phyloP scores from a whole-genome alignment of 805 yeast species.

The Pichia occidentalis region DNA sequence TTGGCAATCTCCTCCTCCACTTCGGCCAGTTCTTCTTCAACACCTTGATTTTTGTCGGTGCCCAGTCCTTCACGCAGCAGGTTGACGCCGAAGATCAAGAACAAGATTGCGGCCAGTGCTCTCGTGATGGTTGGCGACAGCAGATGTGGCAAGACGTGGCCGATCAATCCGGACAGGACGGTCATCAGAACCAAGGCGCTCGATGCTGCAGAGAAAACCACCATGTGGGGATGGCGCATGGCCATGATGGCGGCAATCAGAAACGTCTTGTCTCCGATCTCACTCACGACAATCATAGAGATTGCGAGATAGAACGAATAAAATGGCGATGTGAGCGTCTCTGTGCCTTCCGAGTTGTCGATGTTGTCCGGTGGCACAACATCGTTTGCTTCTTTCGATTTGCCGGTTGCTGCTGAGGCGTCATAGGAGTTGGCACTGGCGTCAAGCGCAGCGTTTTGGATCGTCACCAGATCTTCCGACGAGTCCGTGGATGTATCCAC shows the following conservation, averaged over 20 bases:
- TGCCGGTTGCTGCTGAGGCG: not conserved
- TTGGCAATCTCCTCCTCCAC: slow-evolving; percentile 89
- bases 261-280: slow-evolving; percentile 96
- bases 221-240: slow-evolving; percentile 77
- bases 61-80: slow-evolving; percentile 73
- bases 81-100: slow-evolving; percentile 74
- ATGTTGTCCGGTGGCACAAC: not conserved
- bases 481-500: slow-evolving; percentile 7
- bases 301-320: slow-evolving; percentile 66
- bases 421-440: not conserved
- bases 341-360: not conserved
- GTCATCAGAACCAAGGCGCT: slow-evolving; percentile 87
- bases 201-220: slow-evolving; percentile 88
- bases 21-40: slow-evolving; percentile 92
- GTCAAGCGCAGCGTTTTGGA: slow-evolving; percentile 7
- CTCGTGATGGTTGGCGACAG: slow-evolving; percentile 77
- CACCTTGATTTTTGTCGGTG: slow-evolving; percentile 79
- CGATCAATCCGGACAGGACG: slow-evolving; percentile 79
- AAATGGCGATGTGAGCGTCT: slow-evolving; percentile 12
- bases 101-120: slow-evolving; percentile 71
- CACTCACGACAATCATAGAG: slow-evolving; percentile 91
- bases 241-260: slow-evolving; percentile 97
- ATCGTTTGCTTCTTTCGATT: not conserved
- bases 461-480: slow-evolving; percentile 14
- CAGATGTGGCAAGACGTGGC: slow-evolving; percentile 82